Conservation (phyloP, 129 eudicot genomes). For the Scalesia atractyloides region DNA sequence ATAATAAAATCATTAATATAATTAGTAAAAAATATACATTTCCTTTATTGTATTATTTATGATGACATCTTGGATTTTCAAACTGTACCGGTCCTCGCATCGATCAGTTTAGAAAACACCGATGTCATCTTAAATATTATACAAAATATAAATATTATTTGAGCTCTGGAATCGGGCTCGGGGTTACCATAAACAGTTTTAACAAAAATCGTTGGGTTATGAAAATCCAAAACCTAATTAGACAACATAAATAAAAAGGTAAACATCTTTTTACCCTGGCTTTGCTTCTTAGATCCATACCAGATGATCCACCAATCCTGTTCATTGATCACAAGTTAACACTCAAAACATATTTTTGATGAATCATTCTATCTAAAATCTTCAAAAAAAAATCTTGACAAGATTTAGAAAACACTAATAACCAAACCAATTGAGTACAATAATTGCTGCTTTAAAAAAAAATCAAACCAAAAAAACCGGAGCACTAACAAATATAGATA, state of each 20-base stretch:
- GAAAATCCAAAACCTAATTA: neutral
- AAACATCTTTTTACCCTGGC: slow-evolving; percentile 53
- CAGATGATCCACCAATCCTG: slow-evolving; percentile 83
- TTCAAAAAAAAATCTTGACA: too few relatives aligned
- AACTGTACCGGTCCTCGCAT: too few relatives aligned
- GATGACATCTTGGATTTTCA: too few relatives aligned
- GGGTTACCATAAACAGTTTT: neutral
- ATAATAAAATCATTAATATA: neutral
- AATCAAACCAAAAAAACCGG: too few relatives aligned
- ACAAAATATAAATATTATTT: too few relatives aligned
- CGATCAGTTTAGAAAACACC: too few relatives aligned
- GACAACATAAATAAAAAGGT: neutral
- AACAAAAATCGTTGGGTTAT: neutral
- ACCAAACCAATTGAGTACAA: too few relatives aligned
- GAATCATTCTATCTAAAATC: neutral
- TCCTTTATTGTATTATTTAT: too few relatives aligned
- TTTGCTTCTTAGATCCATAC: slow-evolving; percentile 82
- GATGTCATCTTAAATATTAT: too few relatives aligned
- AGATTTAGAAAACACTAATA: too few relatives aligned
- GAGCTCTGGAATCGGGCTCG: neutral
- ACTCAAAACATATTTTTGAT: neutral
- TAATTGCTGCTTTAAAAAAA: too few relatives aligned
- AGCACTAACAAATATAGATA: too few relatives aligned
- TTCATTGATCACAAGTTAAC: slow-evolving; percentile 28
- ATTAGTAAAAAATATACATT: neutral